A percentile compares a stretch with the other conserved stretches of the same genome.
phyloP scores from a whole-genome alignment of 495 filamentous ascomycete genomes.

The Articulospora tetracladia region DNA sequence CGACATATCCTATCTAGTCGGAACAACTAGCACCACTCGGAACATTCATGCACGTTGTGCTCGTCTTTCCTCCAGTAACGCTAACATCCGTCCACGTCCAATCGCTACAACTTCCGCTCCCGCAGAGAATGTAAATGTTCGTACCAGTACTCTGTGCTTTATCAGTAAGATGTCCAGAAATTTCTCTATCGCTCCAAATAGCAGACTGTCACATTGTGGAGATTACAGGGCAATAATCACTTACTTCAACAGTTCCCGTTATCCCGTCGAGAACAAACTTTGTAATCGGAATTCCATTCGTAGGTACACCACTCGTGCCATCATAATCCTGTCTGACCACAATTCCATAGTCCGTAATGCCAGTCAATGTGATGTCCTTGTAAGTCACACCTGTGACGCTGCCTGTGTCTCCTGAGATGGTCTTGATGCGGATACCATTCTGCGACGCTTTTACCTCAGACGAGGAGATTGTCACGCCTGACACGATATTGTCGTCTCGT shows the following conservation, averaged over 20 bases:
- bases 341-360: constrained; percentile 46
- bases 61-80: constrained; percentile 45
- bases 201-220: too few species aligned
- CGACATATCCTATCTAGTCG: too few species aligned
- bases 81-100: constrained; percentile 47
- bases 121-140: constrained; percentile 53
- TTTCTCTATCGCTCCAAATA: not conserved
- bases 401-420: not conserved
- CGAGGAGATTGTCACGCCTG: not conserved
- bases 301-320: constrained; percentile 60
- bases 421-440: constrained; percentile 5
- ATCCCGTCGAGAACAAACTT: constrained; percentile 49
- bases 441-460: not conserved
- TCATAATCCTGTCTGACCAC: constrained; percentile 68
- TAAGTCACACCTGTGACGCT: constrained; percentile 36
- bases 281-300: constrained; percentile 59
- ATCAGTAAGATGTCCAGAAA: not conserved
- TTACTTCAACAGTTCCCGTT: constrained; percentile 40
- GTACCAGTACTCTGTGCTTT: constrained; percentile 27
- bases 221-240: too few species aligned
- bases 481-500: not conserved
- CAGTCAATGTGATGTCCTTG: not conserved
- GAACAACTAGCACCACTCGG: constrained; percentile 40
- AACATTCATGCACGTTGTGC: constrained; percentile 37
- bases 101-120: constrained; percentile 37